phyloP scores from a whole-genome alignment of 108 stramenopile species.

The Phaeodactylum tricornutum region DNA sequence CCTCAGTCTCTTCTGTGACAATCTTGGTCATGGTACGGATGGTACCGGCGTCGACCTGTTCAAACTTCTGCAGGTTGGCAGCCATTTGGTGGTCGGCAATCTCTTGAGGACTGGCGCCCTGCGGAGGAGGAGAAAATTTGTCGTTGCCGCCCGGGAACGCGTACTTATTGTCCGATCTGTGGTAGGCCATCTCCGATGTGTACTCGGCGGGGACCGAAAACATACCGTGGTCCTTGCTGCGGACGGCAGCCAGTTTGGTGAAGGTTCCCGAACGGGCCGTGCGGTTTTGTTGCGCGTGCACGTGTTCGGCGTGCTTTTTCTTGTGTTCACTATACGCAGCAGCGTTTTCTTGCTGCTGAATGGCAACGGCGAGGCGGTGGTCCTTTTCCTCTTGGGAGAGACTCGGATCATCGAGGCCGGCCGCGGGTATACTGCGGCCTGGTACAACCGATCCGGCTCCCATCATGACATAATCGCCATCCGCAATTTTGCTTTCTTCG shows the following conservation, averaged over 20 bases:
- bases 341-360: conserved; percentile 87
- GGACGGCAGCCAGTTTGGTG: conserved; percentile 59
- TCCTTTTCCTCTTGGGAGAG: conserved; percentile 82
- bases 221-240: conserved; percentile 83
- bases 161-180: conserved; percentile 32
- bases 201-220: conserved; percentile 76
- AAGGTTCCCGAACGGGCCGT: conserved; percentile 68
- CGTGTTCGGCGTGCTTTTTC: conserved; percentile 64
- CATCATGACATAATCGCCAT: conserved; percentile 85
- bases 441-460: conserved; percentile 22
- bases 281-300: conserved; percentile 56
- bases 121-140: conserved; percentile 19
- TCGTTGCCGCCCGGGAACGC: conserved; percentile 23
- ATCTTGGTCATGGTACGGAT: conserved; percentile 71
- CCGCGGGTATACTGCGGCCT: conserved; percentile 5
- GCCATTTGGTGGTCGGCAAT: conserved; percentile 66
- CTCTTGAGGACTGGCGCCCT: conserved; percentile 58
- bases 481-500: conserved; percentile 78
- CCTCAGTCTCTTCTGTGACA: conserved; percentile 50
- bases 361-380: conserved; percentile 78
- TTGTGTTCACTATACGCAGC: conserved; percentile 71
- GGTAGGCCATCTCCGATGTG: conserved; percentile 77
- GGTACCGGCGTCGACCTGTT: conserved; percentile 79
- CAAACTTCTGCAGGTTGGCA: conserved; percentile 79
- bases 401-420: conserved; percentile 58